phyloP scores from a whole-genome alignment of 1,284 basidiomycete genomes.

The Afroboletus lepidellus region DNA sequence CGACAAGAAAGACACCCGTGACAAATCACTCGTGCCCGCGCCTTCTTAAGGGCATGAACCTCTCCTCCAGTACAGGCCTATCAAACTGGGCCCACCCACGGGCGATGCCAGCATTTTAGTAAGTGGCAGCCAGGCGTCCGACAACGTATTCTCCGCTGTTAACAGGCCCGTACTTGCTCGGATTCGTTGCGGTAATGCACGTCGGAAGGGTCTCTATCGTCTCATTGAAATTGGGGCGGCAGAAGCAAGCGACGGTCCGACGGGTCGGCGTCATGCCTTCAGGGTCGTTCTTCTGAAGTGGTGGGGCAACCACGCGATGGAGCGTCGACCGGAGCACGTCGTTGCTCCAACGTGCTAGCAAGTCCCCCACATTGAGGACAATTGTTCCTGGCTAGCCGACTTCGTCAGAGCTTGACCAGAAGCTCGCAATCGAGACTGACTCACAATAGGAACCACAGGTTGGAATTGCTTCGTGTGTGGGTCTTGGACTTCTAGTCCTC shows the following conservation, averaged over 20 bases:
- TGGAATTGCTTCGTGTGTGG: conserved; percentile 70
- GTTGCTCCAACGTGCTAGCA: conserved; percentile 83
- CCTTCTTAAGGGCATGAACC: too few species aligned
- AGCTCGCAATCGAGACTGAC: conserved; percentile 21
- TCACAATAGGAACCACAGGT: conserved; percentile 73
- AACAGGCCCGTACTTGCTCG: conserved; percentile 57
- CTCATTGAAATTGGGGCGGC: conserved; percentile 75
- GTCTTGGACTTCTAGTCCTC: conserved; percentile 81
- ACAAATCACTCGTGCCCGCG: too few species aligned
- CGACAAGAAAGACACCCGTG: too few species aligned
- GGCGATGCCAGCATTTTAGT: too few species aligned
- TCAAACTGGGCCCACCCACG: too few species aligned
- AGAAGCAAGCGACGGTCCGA: conserved; percentile 86
- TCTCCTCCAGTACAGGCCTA: too few species aligned
- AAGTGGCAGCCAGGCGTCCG: conserved; percentile 63
- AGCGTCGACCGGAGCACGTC: conserved; percentile 76
- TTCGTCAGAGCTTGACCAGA: conserved; percentile 10
- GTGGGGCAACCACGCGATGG: conserved; percentile 79
- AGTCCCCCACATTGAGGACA: conserved; percentile 82
- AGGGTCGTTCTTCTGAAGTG: conserved; percentile 44
- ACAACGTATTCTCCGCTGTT: conserved; percentile 79
- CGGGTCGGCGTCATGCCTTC: conserved; percentile 61
- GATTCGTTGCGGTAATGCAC: conserved; percentile 54
- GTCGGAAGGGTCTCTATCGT: conserved; percentile 73
- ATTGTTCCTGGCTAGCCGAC: conserved; percentile 66